phyloP scores from a whole-genome alignment of 2,329 filamentous ascomycete genomes.

The Penicillium aurantiogriseum region DNA sequence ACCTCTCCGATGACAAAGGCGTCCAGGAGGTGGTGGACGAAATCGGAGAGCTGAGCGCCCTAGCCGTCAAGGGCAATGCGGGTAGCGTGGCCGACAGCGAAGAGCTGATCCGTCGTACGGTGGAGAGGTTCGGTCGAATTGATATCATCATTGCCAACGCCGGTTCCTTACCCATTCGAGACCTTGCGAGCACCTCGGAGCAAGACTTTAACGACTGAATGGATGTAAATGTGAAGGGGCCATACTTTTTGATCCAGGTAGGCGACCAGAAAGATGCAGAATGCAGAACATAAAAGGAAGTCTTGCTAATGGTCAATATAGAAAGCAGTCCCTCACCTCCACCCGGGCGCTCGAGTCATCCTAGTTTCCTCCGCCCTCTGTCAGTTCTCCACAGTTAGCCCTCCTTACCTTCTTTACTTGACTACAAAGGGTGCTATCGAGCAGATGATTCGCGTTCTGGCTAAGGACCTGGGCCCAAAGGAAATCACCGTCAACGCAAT shows the following conservation, averaged over 20 bases:
- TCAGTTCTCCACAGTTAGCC: not conserved
- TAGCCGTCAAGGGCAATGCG: not conserved
- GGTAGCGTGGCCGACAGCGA: not conserved
- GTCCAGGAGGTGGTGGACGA: not conserved
- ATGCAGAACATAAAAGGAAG: not conserved
- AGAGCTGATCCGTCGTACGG: not conserved
- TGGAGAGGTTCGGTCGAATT: not conserved
- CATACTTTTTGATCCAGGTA: not conserved
- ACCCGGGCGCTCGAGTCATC: not conserved
- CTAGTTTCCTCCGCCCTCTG: not conserved
- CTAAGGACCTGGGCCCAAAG: not conserved
- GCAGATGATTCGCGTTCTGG: not conserved
- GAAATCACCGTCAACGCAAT: not conserved
- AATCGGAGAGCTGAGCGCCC: not conserved
- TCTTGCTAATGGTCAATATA: not conserved
- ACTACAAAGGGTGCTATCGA: not conserved
- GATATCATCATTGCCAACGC: not conserved
- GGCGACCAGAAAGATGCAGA: accelerated
- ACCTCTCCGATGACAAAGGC: not conserved
- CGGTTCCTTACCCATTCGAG: not conserved
- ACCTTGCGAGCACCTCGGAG: not conserved
- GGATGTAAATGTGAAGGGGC: not conserved
- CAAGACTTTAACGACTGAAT: not conserved
- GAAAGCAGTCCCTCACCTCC: not conserved
- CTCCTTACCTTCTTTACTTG: not conserved